Conservation (phyloP, 2,329 filamentous ascomycete genomes). For the Paraphoma sp. region DNA sequence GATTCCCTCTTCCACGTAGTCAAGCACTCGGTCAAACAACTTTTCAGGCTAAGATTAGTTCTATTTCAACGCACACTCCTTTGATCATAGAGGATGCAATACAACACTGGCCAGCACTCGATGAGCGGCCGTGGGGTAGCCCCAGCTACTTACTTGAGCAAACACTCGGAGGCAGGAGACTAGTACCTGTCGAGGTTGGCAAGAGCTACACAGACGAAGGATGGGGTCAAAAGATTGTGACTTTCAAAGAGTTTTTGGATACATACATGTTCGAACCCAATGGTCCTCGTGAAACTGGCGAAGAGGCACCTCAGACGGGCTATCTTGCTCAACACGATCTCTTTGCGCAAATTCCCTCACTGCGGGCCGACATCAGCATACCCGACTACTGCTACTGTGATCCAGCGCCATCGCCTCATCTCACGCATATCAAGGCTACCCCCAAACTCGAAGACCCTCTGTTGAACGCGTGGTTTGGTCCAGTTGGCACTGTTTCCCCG, state of each 20-base stretch:
- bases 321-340: conserved; percentile 95
- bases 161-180: conserved; percentile 77
- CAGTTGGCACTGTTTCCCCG: conserved; percentile 85
- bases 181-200: conserved; percentile 87
- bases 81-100: conserved; percentile 73
- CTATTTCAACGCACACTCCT: conserved; percentile 52
- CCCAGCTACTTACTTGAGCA: conserved; percentile 74
- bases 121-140: conserved; percentile 72
- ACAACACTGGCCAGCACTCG: conserved; percentile 78
- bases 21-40: conserved; percentile 23
- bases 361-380: conserved; percentile 76
- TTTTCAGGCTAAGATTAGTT: conserved; percentile 39
- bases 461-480: conserved; percentile 93
- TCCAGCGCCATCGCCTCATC: conserved; percentile 50
- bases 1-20: conserved; percentile 27
- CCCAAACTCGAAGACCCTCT: conserved; percentile 62
- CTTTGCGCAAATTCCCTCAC: conserved; percentile 77
- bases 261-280: conserved; percentile 59
- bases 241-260: conserved; percentile 74
- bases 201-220: conserved; percentile 84
- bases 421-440: conserved; percentile 18
- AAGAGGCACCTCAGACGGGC: conserved; percentile 55
- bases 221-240: conserved; percentile 83
- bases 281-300: neutral
- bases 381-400: conserved; percentile 85